These are phyloP conservation scores for Fusarium nelsonii DNA, from an alignment of 2,329 filamentous ascomycete genomes.

Conservation along the genomic window DNA sequence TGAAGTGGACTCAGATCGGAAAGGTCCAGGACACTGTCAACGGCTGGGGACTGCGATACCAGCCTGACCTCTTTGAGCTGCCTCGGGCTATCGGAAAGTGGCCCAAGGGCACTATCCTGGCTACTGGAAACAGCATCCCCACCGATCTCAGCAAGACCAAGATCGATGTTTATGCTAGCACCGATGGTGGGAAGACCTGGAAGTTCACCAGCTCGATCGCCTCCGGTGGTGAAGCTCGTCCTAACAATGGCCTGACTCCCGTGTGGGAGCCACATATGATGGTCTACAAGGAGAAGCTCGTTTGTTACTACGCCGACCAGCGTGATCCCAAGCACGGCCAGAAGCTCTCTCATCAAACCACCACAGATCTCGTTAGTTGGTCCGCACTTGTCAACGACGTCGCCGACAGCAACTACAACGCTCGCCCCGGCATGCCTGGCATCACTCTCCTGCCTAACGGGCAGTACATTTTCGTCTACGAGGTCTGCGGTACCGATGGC, in stretches of 20 bases:
- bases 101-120: slow-evolving; percentile 71
- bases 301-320: slow-evolving; percentile 80
- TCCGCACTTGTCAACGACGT: slow-evolving; percentile 69
- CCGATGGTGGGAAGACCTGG: slow-evolving; percentile 72
- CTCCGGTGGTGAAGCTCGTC: slow-evolving; percentile 69
- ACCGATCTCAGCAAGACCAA: slow-evolving; percentile 71
- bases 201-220: slow-evolving; percentile 75
- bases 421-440: slow-evolving; percentile 76
- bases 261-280: slow-evolving; percentile 80
- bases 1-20: slow-evolving; percentile 74
- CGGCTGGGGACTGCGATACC: slow-evolving; percentile 75
- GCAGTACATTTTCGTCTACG: slow-evolving; percentile 69
- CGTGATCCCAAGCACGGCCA: slow-evolving; percentile 73
- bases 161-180: slow-evolving; percentile 75
- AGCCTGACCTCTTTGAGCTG: slow-evolving; percentile 76
- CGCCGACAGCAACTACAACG: slow-evolving; percentile 68
- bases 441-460: slow-evolving; percentile 69
- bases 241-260: slow-evolving; percentile 74
- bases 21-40: slow-evolving; percentile 73
- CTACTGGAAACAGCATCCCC: slow-evolving; percentile 71
- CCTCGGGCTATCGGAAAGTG: slow-evolving; percentile 68
- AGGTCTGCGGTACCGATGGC: slow-evolving; percentile 63
- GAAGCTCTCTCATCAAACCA: slow-evolving; percentile 74
- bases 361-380: slow-evolving; percentile 71
- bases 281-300: slow-evolving; percentile 68